phyloP scores from a whole-genome alignment of 176 grass and related monocot genomes.

The maize (Zea mays) region Zm-B73-REFERENCE-NAM-5.0 NC_050100.1:196246501-196247000 shows the following conservation, averaged over 20 bases:
- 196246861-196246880: no score
- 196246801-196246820: background rate
- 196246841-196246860: background rate
- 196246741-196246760: background rate
- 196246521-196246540: background rate
- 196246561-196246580: background rate
- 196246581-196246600: background rate
- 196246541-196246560: background rate
- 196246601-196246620: background rate
- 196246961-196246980: no score
- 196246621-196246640: background rate
- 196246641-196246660: background rate
- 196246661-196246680: background rate
- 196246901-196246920: no score
- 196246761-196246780: background rate
- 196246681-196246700: background rate
- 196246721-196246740: background rate
- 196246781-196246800: background rate
- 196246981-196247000: no score
- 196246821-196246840: background rate
- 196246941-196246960: no score
- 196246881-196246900: background rate
- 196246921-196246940: no score
- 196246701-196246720: background rate
- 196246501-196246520: background rate